Conservation (phyloP, 345 rosid species). For the Lumnitzera racemosa region DNA sequence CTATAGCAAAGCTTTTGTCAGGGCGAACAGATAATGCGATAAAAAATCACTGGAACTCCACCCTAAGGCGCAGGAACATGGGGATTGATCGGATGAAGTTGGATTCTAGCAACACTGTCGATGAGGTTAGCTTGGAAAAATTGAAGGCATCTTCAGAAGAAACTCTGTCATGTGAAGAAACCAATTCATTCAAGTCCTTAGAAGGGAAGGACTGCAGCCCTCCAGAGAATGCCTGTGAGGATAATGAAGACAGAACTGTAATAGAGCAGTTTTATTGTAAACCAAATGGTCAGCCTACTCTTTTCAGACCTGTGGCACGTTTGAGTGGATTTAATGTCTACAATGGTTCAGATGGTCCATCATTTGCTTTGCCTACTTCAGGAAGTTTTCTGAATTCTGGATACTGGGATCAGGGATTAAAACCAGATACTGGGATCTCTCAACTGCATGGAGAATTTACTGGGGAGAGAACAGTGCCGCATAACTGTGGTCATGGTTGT, state of each 20-base stretch:
- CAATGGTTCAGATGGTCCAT: constrained; percentile 26
- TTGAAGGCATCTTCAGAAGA: constrained; percentile 63
- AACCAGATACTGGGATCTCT: constrained; percentile 39
- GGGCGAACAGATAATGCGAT: constrained; percentile 93
- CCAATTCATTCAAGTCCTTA: constrained; percentile 33
- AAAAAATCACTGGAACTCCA: constrained; percentile 88
- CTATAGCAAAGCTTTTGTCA: constrained; percentile 63
- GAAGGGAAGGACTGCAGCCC: constrained; percentile 55
- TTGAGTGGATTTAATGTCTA: constrained; percentile 50
- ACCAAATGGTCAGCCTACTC: constrained; percentile 38
- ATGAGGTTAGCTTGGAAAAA: constrained; percentile 38
- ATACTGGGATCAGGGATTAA: constrained; percentile 32
- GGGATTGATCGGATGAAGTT: constrained; percentile 25
- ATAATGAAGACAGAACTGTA: constrained; percentile 22
- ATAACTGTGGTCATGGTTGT: constrained; percentile 64
- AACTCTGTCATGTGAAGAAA: constrained; percentile 63
- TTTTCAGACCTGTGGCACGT: constrained; percentile 63
- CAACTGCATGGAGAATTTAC: constrained; percentile 50
- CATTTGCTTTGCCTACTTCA: constrained; percentile 26
- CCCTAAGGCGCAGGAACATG: constrained; percentile 49
- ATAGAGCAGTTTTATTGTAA: constrained; percentile 25
- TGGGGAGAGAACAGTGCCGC: constrained; percentile 56
- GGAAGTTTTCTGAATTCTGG: constrained; percentile 26
- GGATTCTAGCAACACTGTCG: constrained; percentile 29
- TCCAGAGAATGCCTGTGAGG: constrained; percentile 33